Evolutionary conservation across 768 basidiomycete genomes (phyloP).

Genomic region (Rhodotorula graminis): DNA sequence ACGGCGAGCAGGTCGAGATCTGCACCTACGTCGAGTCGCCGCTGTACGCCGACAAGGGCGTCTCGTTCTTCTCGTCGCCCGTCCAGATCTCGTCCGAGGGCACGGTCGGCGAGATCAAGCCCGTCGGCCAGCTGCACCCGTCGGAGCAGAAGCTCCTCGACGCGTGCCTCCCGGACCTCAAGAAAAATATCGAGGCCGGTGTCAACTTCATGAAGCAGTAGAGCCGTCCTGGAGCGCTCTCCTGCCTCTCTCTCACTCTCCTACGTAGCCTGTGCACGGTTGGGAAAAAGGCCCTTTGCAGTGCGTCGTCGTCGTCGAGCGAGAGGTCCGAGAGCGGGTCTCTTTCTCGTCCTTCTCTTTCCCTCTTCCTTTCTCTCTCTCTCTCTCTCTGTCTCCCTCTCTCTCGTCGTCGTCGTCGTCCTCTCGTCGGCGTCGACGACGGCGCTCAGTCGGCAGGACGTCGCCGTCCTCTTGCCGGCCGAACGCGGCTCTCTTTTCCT

Average conservation of each 20-base stretch:
- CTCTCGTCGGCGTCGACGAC: too few species aligned
- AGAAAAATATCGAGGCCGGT: constrained; percentile 48
- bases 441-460: too few species aligned
- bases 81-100: constrained; percentile 83
- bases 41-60: constrained; percentile 80
- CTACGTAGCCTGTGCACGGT: neutral
- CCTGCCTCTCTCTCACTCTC: too few species aligned
- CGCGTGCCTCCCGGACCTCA: constrained; percentile 77
- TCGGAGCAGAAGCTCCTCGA: constrained; percentile 81
- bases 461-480: too few species aligned
- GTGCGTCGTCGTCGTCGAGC: too few species aligned
- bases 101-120: constrained; percentile 80
- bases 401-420: too few species aligned
- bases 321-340: too few species aligned
- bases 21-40: constrained; percentile 67
- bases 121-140: constrained; percentile 69
- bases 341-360: too few species aligned
- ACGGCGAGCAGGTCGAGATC: constrained; percentile 58
- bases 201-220: constrained; percentile 13
- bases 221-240: neutral
- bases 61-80: constrained; percentile 89
- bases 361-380: too few species aligned
- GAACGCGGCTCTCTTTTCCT: too few species aligned
- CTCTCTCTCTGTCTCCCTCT: too few species aligned
- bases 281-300: neutral